phyloP scores from a whole-genome alignment of 331 rosid species.

The Pyracantha coccinea region DNA sequence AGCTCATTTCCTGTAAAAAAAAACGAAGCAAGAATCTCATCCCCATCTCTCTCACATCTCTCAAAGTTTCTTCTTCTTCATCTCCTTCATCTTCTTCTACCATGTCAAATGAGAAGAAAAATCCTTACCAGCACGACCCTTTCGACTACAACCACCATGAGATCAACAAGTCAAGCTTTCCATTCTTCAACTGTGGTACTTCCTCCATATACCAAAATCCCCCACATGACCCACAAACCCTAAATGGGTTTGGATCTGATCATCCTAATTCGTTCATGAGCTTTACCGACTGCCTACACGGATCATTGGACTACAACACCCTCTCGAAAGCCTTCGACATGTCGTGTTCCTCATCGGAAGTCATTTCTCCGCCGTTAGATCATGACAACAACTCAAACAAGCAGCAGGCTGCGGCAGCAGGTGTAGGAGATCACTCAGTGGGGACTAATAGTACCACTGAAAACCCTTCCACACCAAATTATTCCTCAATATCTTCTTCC shows the following conservation, averaged over 20 bases:
- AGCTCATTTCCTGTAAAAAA: constrained; percentile 29
- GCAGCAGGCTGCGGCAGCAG: constrained; percentile 15
- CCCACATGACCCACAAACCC: constrained; percentile 12
- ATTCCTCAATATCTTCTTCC: constrained; percentile 67
- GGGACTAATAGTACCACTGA: constrained; percentile 16
- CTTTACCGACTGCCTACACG: constrained; percentile 67
- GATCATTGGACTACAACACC: constrained; percentile 64
- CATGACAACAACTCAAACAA: constrained; percentile 24
- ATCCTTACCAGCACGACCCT: constrained; percentile 32
- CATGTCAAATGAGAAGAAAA: constrained; percentile 51
- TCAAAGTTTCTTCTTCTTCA: neutral
- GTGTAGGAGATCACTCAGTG: constrained; percentile 21
- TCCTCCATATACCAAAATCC: constrained; percentile 13
- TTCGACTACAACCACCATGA: constrained; percentile 46
- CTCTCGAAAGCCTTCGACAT: constrained; percentile 78
- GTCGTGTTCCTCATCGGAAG: constrained; percentile 75
- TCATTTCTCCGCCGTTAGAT: constrained; percentile 33
- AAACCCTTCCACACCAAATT: constrained; percentile 47
- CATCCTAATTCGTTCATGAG: constrained; percentile 25
- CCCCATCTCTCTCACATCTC: constrained; percentile 11
- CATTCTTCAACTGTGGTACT: constrained; percentile 27
- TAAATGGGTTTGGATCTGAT: constrained; percentile 33
- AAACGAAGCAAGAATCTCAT: constrained; percentile 24
- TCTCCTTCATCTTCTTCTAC: neutral
- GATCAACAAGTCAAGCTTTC: constrained; percentile 34